Percentiles rank a stretch among this genome's conserved stretches.
Conservation (phyloP, 192 early-diverging fungal species). For the Entrophospora sp. region DNA sequence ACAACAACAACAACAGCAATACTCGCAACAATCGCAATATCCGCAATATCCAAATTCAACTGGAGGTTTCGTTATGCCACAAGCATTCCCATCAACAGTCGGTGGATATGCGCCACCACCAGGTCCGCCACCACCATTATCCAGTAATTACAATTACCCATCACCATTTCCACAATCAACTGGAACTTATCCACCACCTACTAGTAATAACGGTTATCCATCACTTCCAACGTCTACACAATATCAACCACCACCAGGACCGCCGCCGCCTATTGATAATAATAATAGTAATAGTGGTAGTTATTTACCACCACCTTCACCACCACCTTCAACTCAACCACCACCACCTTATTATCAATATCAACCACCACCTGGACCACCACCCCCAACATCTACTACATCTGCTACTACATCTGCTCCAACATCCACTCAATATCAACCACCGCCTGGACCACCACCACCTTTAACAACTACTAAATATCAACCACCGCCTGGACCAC, state of each 20-base stretch:
- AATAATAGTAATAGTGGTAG: conserved; percentile 12
- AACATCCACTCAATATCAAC: neutral
- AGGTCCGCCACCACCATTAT: too few species aligned
- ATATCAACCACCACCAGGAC: neutral
- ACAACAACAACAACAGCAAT: too few species aligned
- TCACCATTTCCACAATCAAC: neutral
- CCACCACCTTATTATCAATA: too few species aligned
- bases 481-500: neutral
- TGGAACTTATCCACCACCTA: conserved; percentile 12
- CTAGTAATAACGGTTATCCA: neutral
- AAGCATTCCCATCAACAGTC: too few species aligned
- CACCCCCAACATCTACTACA: conserved; percentile 16
- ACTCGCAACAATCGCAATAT: too few species aligned
- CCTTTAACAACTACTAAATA: conserved; percentile 18
- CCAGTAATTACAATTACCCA: too few species aligned
- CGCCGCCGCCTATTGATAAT: conserved; percentile 21
- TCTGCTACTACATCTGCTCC: neutral
- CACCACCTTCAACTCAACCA: too few species aligned
- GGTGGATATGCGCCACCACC: too few species aligned
- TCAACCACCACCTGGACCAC: neutral
- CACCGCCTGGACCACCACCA: conserved; percentile 18
- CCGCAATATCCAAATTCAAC: too few species aligned
- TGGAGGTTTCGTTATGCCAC: too few species aligned
- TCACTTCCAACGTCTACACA: neutral
- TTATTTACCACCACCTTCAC: too few species aligned